Evolutionary conservation across 208 protist genomes (phyloP), one percentile per base, ranked within the genome.

Genomic region (Trypanosoma caninum): DNA sequence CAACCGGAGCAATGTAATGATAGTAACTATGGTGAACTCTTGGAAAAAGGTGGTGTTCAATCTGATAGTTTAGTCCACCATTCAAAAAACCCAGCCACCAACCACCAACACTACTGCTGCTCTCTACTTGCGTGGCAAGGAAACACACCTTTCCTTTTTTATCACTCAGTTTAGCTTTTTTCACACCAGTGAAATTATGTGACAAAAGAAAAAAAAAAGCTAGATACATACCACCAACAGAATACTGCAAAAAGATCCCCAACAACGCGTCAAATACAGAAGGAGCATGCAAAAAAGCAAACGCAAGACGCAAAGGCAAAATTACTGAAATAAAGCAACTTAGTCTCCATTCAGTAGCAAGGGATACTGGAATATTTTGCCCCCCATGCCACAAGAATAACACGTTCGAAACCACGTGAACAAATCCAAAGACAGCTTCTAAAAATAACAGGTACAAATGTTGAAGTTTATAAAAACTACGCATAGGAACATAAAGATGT

Each of bases 11-110:
- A 44, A 95, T 51, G 67, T 81, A 73, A 8, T 69, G 66, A 55
- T 91, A 95, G 65, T 92, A 88, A 61, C 76, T 70, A 65, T 91
- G 86, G 53, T 87, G 84, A 50, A 95, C 77, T 5, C 84, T 71
- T 16, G 89, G 89, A 57, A 93, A 95, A 6, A 95, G 69, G 57
- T 95, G 89, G 58, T 95, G 89, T 71, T 93, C 89, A 28, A 89
- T 95, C 62, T 95, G 89, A 55, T 88, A 91, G 70, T 93, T 93
- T 27, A 95, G 73, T 6, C 85, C 89, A 31, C 89, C 89, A 69
- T 84, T 88, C 31, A 91, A 58, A 57, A 86, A 78, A 0, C 69
- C 83, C 80, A 82, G 77, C 73, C 78, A 86, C 82, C 80, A 87
- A 16, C 83, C 82, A 35, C 80, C 77, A 44, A 91, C 80, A 68